Evolutionary conservation across 2,329 filamentous ascomycete genomes (phyloP).

Genomic region (Stemphylium vesicarium): DNA sequence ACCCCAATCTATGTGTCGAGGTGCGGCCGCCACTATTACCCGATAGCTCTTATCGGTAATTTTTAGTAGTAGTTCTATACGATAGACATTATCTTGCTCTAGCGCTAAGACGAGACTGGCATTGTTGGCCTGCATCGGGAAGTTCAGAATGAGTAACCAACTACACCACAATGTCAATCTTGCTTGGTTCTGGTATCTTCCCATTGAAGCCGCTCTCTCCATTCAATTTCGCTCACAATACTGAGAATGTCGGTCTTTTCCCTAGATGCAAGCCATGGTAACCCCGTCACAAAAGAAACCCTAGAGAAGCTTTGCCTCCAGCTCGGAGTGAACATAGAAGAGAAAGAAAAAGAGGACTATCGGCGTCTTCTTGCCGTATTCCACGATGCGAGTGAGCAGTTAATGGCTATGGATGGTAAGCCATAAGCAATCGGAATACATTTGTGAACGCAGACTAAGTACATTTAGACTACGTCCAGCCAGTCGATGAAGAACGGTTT

Average conservation of each 20-base stretch:
- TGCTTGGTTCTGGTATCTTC: background rate
- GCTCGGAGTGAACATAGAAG: slow-evolving; percentile 43
- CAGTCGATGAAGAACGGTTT: slow-evolving; percentile 43
- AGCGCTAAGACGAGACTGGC: too few species aligned
- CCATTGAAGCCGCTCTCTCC: background rate
- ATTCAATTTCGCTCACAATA: background rate
- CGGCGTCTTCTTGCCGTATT: slow-evolving; percentile 48
- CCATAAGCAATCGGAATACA: slow-evolving; percentile 29
- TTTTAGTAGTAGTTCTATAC: too few species aligned
- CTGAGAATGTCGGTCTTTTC: slow-evolving; percentile 50
- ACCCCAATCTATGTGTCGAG: background rate
- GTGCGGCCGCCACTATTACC: background rate
- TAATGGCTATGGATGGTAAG: slow-evolving; percentile 46
- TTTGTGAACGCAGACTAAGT: background rate
- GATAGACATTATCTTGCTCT: background rate
- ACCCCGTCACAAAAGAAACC: slow-evolving; percentile 43
- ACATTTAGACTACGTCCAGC: slow-evolving; percentile 41
- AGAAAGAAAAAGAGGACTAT: slow-evolving; percentile 49
- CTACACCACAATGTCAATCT: background rate
- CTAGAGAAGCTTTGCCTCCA: slow-evolving; percentile 42
- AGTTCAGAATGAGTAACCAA: background rate
- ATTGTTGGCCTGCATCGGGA: background rate
- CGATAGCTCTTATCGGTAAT: background rate
- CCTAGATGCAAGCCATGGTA: slow-evolving; percentile 38
- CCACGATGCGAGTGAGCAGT: slow-evolving; percentile 47